Evolutionary conservation across 2,329 filamentous ascomycete species (phyloP), one percentile per base, ranked within the genome.

Genomic region (Colletotrichum endophyticum): DNA sequence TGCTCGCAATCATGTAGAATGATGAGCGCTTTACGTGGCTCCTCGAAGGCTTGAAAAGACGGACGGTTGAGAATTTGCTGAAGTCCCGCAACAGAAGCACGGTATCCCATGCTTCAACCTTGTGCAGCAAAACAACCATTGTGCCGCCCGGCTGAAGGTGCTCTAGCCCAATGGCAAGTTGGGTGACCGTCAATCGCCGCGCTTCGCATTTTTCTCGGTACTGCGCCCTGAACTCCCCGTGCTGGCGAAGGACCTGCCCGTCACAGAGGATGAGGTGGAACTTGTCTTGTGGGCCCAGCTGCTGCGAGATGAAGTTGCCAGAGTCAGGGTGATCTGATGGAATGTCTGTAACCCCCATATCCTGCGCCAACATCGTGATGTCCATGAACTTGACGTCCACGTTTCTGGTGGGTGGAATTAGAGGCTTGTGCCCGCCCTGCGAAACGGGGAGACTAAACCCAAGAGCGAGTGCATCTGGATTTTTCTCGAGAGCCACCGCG

Each of bases 1-100:
- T 78, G 2, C 80, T 85, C 3, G 89, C 89, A 12, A 92, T 76
- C 79, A 91, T 82, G 78, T 92, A 92, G 77, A 91, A 92, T 0
- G 89, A 91, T 0, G 86, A 88, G 6, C 86, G 81, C 25, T 81
- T 87, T 2, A 78, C 80, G 73, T 91, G 88, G 4, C 74, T 78
- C 2, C 9, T 79, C 3, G 9, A 77, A 0, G 88, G 88, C 79
- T 92, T 92, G 80, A 85, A 88, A 0, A 90, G 77, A 79, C 0
- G 79, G 57, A n/a, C 79, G 44, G 11, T 88, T 1, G 27, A 82
- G 72, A 91, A 89, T n/a, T 80, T 79, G n/a, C 72, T 78, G 53
- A 92, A 88, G 0, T 76, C 79, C 16, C 84, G 79, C 15, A 92
- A 62, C 0, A 88, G 61, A 1, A 79, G 66, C 2, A 87, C 80